These are phyloP conservation scores for Pulveroboletus sp. DNA, from an alignment of 768 basidiomycete species.

Conservation along the genomic window DNA sequence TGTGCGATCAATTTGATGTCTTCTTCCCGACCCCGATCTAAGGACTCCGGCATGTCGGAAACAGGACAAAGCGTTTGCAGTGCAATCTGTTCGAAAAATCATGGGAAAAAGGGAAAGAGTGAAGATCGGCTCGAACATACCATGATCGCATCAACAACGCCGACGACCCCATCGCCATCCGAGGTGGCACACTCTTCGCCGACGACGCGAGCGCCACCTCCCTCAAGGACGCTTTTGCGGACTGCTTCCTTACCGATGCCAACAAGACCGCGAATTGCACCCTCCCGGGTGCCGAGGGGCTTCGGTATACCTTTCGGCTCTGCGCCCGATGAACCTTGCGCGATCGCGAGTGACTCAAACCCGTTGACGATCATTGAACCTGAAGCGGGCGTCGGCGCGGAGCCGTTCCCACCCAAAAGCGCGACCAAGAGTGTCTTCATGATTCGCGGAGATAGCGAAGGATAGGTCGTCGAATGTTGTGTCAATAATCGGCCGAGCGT, in stretches of 20 bases:
- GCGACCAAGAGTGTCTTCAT: slow-evolving; percentile 92
- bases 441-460: slow-evolving; percentile 80
- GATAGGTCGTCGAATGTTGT: slow-evolving; percentile 85
- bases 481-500: slow-evolving; percentile 79
- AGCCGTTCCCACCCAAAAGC: slow-evolving; percentile 45
- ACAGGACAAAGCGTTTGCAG: slow-evolving; percentile 54
- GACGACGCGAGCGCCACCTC: slow-evolving; percentile 72
- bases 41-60: slow-evolving; percentile 54
- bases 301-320: slow-evolving; percentile 43
- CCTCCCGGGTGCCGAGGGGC: slow-evolving; percentile 79
- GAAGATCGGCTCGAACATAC: slow-evolving; percentile 34
- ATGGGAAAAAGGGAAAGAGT: neutral
- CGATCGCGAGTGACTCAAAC: slow-evolving; percentile 25
- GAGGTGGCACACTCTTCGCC: slow-evolving; percentile 55
- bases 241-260: slow-evolving; percentile 85
- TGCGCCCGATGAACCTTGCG: slow-evolving; percentile 34
- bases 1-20: slow-evolving; percentile 47
- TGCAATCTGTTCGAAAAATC: slow-evolving; percentile 45
- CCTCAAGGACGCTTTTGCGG: slow-evolving; percentile 75
- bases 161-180: slow-evolving; percentile 33
- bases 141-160: slow-evolving; percentile 58
- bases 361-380: slow-evolving; percentile 21
- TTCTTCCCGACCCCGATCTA: slow-evolving; percentile 45
- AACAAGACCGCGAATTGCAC: slow-evolving; percentile 82
- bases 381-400: slow-evolving; percentile 6